These are phyloP conservation scores for Globisporangium okanoganense DNA, from an alignment of 352 stramenopile genomes.

Conservation along the genomic window DNA sequence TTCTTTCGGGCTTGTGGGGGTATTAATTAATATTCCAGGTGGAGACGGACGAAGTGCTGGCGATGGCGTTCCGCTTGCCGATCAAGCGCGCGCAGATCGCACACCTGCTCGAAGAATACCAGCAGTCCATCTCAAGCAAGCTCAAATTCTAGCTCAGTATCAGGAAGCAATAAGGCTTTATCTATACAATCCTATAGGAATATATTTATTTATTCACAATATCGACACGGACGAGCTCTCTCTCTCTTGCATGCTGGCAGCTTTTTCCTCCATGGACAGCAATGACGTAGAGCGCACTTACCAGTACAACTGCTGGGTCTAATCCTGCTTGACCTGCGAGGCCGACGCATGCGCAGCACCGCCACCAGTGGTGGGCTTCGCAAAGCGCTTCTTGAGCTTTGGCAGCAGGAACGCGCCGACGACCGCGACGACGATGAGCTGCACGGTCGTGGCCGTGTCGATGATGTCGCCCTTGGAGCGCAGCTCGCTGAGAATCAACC, in stretches of 20 bases:
- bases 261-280: neutral
- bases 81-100: constrained; percentile 56
- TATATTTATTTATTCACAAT: no score
- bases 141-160: neutral
- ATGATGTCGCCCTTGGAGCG: constrained; percentile 75
- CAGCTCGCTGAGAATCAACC: constrained; percentile 66
- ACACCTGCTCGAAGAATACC: constrained; percentile 42
- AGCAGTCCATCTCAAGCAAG: constrained; percentile 33
- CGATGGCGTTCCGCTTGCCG: constrained; percentile 48
- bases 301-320: no score
- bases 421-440: constrained; percentile 66
- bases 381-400: constrained; percentile 64
- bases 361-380: constrained; percentile 4
- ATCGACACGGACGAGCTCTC: no score
- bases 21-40: constrained; percentile 24
- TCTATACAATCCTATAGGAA: neutral
- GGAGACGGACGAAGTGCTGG: constrained; percentile 52
- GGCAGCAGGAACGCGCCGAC: constrained; percentile 60
- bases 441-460: constrained; percentile 65
- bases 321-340: constrained; percentile 25
- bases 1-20: no score
- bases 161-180: neutral
- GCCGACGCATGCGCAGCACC: constrained; percentile 4
- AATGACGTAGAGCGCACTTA: neutral
- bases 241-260: neutral